A percentile compares a stretch with the other conserved stretches of the same genome.
phyloP scores from a whole-genome alignment of 2,329 filamentous ascomycete species.

The Alternaria incomplexa region DNA sequence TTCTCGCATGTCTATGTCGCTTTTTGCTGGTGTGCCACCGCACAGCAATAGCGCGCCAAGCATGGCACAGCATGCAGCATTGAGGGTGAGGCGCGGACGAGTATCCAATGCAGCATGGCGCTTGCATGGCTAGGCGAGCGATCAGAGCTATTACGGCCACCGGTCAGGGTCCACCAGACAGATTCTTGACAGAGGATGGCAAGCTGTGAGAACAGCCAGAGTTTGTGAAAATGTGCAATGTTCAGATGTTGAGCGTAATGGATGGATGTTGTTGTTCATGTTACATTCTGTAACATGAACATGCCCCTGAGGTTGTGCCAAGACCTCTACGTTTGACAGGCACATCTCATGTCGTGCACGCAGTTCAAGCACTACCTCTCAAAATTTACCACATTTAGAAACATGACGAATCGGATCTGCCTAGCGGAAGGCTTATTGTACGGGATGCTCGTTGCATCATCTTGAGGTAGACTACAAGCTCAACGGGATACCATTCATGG shows the following conservation, averaged over 20 bases:
- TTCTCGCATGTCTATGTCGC: background rate
- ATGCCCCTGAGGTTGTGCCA: background rate
- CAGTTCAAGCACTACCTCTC: background rate
- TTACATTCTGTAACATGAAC: background rate
- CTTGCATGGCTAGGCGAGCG: background rate
- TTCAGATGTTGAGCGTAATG: background rate
- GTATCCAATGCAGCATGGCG: background rate
- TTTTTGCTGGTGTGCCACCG: background rate
- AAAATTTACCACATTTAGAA: background rate
- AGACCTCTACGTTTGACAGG: background rate
- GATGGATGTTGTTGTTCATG: background rate
- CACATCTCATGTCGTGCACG: background rate
- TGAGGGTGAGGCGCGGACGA: background rate
- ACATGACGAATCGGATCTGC: background rate
- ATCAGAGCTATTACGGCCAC: background rate
- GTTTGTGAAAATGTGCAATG: background rate
- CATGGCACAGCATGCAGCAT: background rate
- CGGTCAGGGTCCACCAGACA: background rate
- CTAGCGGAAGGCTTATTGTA: background rate
- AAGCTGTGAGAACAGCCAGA: background rate
- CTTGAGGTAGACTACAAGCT: background rate
- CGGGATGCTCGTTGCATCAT: background rate
- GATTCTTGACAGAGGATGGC: background rate
- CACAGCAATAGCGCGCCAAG: conserved; percentile 1
- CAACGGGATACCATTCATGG: background rate